phyloP scores from a whole-genome alignment of 2,329 filamentous ascomycete species.

The Monosporascus sp. region DNA sequence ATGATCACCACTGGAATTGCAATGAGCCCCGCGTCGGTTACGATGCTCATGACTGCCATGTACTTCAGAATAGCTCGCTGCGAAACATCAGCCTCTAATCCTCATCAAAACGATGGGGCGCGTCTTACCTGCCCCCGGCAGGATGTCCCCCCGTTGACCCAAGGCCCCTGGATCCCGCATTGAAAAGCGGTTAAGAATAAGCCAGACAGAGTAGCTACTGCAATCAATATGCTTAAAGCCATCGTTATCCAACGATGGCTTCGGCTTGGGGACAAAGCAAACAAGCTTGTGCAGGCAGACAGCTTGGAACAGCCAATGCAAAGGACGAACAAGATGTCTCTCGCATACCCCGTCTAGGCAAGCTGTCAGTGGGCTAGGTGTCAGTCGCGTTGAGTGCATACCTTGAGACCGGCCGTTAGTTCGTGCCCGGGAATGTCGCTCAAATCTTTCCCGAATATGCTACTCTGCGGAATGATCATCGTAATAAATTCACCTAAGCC shows the following conservation, averaged over 20 bases:
- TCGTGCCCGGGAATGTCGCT: conserved; percentile 7
- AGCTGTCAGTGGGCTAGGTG: neutral
- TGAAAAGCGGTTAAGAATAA: conserved; percentile 11
- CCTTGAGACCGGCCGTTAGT: conserved; percentile 11
- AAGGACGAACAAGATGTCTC: conserved; percentile 9
- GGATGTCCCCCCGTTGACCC: conserved; percentile 4
- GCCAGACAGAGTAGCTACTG: conserved; percentile 7
- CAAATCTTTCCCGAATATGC: conserved; percentile 11
- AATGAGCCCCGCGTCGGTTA: conserved; percentile 11
- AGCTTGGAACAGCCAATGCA: conserved; percentile 10
- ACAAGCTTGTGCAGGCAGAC: conserved; percentile 11
- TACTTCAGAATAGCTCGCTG: conserved; percentile 10
- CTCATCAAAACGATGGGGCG: neutral
- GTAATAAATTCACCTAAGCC: conserved; percentile 14
- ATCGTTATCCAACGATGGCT: conserved; percentile 10
- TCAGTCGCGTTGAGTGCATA: neutral
- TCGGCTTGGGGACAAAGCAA: conserved; percentile 8
- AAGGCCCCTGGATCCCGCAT: conserved; percentile 8
- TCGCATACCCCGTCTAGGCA: conserved; percentile 8
- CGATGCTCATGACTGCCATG: conserved; percentile 10
- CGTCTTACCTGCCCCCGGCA: conserved; percentile 9
- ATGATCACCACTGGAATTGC: conserved; percentile 9
- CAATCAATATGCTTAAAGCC: conserved; percentile 4
- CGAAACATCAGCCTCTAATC: neutral
- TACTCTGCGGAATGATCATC: conserved; percentile 9